Percentiles rank a stretch among this genome's conserved stretches.
Conservation (phyloP, 1,284 basidiomycete species). For the Puccinia brachypodii region DNA sequence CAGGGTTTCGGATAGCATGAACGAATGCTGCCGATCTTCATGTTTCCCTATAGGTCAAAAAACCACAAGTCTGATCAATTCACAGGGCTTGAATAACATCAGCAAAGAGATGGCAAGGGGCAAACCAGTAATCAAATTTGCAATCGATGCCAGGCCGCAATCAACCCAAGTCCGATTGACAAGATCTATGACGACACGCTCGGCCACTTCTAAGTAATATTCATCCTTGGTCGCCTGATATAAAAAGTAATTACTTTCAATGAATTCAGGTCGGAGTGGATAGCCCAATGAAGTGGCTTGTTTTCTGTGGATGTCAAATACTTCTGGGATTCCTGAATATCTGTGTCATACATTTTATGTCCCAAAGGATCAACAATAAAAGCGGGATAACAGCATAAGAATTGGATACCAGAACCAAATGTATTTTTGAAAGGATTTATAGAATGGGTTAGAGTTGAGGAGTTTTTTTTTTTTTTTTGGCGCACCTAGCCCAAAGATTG, state of each 20-base stretch:
- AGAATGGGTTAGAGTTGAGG: background rate
- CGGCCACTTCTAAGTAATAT: conserved; percentile 85
- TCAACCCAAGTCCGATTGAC: conserved; percentile 70
- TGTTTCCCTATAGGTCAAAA: conserved; percentile 57
- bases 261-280: conserved; percentile 66
- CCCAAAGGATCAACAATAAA: background rate
- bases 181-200: conserved; percentile 76
- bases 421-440: background rate
- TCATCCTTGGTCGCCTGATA: conserved; percentile 85
- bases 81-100: background rate
- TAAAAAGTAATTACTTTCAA: conserved; percentile 91
- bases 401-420: no score
- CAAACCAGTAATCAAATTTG: conserved; percentile 72
- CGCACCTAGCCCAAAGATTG: conserved; percentile 44
- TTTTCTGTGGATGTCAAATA: conserved; percentile 40
- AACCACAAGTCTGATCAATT: background rate
- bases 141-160: conserved; percentile 80
- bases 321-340: conserved; percentile 47
- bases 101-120: background rate
- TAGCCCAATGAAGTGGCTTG: conserved; percentile 49
- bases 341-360: background rate
- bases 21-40: conserved; percentile 91
- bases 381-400: background rate
- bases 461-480: background rate
- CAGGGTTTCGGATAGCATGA: conserved; percentile 71